Evolutionary conservation across 1,284 basidiomycete genomes (phyloP), one percentile per base, ranked within the genome.

Genomic region (Rhodofomes roseus): DNA sequence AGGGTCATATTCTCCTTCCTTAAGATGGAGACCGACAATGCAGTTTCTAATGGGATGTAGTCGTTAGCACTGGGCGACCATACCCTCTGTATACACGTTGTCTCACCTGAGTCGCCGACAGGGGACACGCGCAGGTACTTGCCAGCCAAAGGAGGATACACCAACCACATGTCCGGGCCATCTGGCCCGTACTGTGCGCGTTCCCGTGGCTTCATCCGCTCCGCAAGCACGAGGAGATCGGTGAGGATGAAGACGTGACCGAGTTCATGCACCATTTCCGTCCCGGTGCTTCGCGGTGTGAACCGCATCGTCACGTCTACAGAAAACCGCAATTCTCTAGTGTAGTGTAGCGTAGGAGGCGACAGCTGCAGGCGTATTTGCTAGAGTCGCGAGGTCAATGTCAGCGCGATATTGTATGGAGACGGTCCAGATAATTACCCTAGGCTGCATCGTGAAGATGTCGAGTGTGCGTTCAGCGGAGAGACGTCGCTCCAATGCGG

Each of bases 381-480:
- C 94, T 96, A 36, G 18, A 14, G 29, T 18, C 8, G n/a, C 4
- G 23, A 36, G n/a, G 22, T 37, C n/a, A 52, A n/a, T 20, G 9
- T 56, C 27, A 54, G 37, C 39, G 29, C 7, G 2, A 27, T n/a
- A 29, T 18, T 8, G 16, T 7, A 43, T 53, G 34, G 54, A 40
- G 56, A 27, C n/a, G 52, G 40, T 9, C 36, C 51, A 43, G 56
- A 25, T 36, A 75, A 79, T 60, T 66, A 93, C 95, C 84, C 96
- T 96, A 4, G 92, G 90, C 67, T 86, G 84, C 95, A 99, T 96
- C 1, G 93, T 93, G 73, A 99, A 99, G 51, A 99, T 89, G 73
- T 99, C 96, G 36, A 98, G 76, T 4, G 93, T 93, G 31, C 84
- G 80, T 50, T 90, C 84, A 0, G 93, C 89, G 56, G 89, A 84